A percentile compares a stretch with the other conserved stretches of the same genome.
Evolutionary conservation across 805 yeast genomes (phyloP).

Genomic region (Metschnikowia lunata): DNA sequence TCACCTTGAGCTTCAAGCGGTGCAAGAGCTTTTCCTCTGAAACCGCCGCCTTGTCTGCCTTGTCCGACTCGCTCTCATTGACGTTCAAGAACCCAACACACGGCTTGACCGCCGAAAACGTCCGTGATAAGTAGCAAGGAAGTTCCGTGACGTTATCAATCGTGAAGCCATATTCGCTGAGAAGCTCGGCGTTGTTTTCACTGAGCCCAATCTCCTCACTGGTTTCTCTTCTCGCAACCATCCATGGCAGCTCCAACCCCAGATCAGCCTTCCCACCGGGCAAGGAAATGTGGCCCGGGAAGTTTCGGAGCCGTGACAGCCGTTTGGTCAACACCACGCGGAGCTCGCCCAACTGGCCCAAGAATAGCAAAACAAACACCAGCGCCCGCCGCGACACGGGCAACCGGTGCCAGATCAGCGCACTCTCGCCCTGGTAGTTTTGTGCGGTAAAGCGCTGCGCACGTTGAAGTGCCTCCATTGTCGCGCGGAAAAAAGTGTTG

Average conservation of each 20-base stretch:
- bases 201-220: slow-evolving; percentile 82
- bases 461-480: slow-evolving; percentile 3
- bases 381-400: slow-evolving; percentile 73
- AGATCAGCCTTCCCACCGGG: slow-evolving; percentile 93
- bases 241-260: slow-evolving; percentile 61
- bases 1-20: slow-evolving; percentile 44
- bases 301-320: slow-evolving; percentile 60
- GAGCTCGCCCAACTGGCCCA: slow-evolving; percentile 70
- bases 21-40: slow-evolving; percentile 19
- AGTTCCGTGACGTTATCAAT: slow-evolving; percentile 58
- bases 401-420: slow-evolving; percentile 56
- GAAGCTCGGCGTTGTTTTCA: slow-evolving; percentile 41
- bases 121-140: slow-evolving; percentile 80
- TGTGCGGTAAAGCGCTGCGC: slow-evolving; percentile 14
- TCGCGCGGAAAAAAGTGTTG: too few species aligned
- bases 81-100: slow-evolving; percentile 58
- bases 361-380: slow-evolving; percentile 69
- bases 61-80: slow-evolving; percentile 13
- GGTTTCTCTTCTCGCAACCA: slow-evolving; percentile 77
- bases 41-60: slow-evolving; percentile 1
- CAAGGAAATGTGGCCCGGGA: slow-evolving; percentile 86
- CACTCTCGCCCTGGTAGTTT: slow-evolving; percentile 26
- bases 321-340: slow-evolving; percentile 77
- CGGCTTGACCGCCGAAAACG: slow-evolving; percentile 80
- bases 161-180: slow-evolving; percentile 45